Evolutionary conservation across 805 yeast species (phyloP).

Genomic region (Millerozyma miso): DNA sequence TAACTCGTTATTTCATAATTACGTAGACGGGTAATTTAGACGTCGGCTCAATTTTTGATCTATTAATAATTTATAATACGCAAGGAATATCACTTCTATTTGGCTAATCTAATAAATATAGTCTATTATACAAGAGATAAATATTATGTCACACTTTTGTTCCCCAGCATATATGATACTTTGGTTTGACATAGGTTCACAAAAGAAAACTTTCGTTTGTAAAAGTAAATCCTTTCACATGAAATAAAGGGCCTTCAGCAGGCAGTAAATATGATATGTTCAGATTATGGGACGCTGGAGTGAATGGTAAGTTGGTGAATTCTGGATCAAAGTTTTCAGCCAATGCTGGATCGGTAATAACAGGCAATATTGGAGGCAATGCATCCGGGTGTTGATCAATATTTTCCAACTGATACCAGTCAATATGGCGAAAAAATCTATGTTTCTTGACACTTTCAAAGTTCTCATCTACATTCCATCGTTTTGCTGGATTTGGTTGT

Average conservation of each 20-base stretch:
- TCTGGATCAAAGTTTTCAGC: conserved; percentile 44
- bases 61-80: no score
- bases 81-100: no score
- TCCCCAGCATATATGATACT: no score
- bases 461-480: conserved; percentile 32
- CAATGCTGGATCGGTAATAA: conserved; percentile 40
- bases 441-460: conserved; percentile 31
- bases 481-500: conserved; percentile 32
- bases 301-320: conserved; percentile 37
- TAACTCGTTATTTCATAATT: no score
- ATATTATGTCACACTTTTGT: no score
- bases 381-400: conserved; percentile 11
- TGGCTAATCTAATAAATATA: no score
- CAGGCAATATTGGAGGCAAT: conserved; percentile 40
- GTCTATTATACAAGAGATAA: no score
- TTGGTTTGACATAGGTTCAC: no score
- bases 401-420: conserved; percentile 33
- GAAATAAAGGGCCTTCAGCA: conserved; percentile 25
- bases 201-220: conserved; percentile 35
- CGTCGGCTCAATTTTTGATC: no score
- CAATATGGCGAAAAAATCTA: conserved; percentile 35
- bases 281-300: conserved; percentile 15
- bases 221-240: conserved; percentile 39
- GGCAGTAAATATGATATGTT: conserved; percentile 5
- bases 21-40: no score